Percentiles rank a stretch among this genome's conserved stretches.
These are phyloP conservation scores for Solanum pinnatisectum DNA, from an alignment of 257 asterid genomes.

Conservation along the genomic window DNA sequence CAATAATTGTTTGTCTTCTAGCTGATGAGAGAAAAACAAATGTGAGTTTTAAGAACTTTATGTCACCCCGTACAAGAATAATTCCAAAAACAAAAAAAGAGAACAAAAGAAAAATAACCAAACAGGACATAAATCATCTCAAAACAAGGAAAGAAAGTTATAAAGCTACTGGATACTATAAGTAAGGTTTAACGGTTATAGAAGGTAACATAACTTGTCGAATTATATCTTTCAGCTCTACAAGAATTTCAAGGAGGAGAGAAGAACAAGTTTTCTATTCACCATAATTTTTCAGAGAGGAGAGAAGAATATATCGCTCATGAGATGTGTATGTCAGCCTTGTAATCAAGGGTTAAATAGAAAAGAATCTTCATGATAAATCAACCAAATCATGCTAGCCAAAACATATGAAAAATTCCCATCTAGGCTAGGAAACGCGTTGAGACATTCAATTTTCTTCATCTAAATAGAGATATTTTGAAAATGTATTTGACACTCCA, in stretches of 20 bases:
- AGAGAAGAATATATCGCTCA: not conserved
- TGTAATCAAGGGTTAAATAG: no score
- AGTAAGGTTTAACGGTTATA: not conserved
- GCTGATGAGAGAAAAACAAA: no score
- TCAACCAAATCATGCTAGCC: no score
- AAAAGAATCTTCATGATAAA: not conserved
- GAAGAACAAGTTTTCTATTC: not conserved
- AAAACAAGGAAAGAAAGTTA: no score
- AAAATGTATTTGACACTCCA: not conserved
- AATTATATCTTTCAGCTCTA: not conserved
- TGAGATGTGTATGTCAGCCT: not conserved
- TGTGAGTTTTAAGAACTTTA: no score
- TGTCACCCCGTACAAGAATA: no score
- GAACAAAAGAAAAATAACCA: no score
- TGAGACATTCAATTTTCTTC: not conserved
- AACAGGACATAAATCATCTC: no score
- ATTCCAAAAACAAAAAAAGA: no score
- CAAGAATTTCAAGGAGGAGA: not conserved
- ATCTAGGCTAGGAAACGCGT: not conserved
- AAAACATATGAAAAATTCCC: not conserved
- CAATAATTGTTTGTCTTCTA: no score
- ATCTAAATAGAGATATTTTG: not conserved
- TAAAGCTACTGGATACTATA: not conserved
- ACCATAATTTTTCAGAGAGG: no score
- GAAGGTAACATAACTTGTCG: not conserved